Percentiles rank a stretch among this genome's conserved stretches.
Evolutionary conservation across 192 early-diverging fungal species (phyloP).

Genomic region (Coemansia sp.): DNA sequence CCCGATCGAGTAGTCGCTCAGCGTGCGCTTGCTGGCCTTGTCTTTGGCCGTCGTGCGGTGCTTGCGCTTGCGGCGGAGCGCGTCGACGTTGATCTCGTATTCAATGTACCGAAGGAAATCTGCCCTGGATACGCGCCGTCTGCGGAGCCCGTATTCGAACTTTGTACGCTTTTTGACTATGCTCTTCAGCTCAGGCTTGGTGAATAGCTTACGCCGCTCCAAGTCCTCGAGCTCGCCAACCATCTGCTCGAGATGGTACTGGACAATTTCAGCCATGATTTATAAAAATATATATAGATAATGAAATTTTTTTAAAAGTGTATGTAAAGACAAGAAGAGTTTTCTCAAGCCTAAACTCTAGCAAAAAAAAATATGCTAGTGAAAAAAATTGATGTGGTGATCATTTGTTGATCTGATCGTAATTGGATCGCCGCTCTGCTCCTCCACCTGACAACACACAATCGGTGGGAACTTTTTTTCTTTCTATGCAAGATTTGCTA

Average conservation of each 20-base stretch:
- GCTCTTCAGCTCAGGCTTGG: constrained; percentile 77
- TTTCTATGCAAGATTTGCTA: neutral
- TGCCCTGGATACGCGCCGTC: constrained; percentile 67
- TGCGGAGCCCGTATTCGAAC: constrained; percentile 84
- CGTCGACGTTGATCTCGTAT: constrained; percentile 92
- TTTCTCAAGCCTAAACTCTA: no score
- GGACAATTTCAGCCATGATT: constrained; percentile 84
- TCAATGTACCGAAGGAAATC: constrained; percentile 93
- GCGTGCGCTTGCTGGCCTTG: constrained; percentile 43
- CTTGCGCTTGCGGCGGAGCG: constrained; percentile 76
- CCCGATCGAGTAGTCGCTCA: constrained; percentile 75
- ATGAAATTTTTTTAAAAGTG: no score
- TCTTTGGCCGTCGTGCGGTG: constrained; percentile 50
- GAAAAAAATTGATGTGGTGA: neutral
- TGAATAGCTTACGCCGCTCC: constrained; percentile 77
- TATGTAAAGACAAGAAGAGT: neutral
- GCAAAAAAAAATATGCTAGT: neutral
- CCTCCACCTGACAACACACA: neutral
- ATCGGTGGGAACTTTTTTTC: neutral
- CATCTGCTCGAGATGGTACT: constrained; percentile 91
- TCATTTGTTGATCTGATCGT: neutral
- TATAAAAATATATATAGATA: no score
- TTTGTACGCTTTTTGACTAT: constrained; percentile 87
- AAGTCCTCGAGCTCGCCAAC: constrained; percentile 89
- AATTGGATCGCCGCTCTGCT: neutral